phyloP scores from a whole-genome alignment of 2,329 filamentous ascomycete genomes.

The Venturia pyrina region DNA sequence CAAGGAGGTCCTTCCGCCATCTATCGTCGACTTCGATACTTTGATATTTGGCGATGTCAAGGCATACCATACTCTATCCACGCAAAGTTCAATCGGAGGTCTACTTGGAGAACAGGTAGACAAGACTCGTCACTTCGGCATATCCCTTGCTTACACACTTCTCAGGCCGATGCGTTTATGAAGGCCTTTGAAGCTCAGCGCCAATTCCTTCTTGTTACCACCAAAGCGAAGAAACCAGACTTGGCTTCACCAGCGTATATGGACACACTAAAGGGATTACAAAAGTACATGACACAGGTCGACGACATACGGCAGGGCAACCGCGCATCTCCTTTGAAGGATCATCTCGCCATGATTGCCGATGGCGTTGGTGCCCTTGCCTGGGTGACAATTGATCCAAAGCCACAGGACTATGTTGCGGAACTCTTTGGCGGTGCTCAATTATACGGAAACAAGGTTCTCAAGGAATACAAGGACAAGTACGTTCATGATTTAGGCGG shows the following conservation, averaged over 20 bases:
- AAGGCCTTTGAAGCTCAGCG: slow-evolving; percentile 74
- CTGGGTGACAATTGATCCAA: slow-evolving; percentile 75
- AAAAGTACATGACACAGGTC: slow-evolving; percentile 69
- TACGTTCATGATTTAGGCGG: slow-evolving; percentile 27
- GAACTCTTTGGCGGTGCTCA: slow-evolving; percentile 77
- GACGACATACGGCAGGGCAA: slow-evolving; percentile 75
- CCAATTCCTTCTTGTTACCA: slow-evolving; percentile 77
- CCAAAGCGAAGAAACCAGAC: slow-evolving; percentile 87
- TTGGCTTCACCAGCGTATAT: slow-evolving; percentile 58
- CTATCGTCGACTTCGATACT: slow-evolving; percentile 79
- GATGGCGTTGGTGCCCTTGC: slow-evolving; percentile 84
- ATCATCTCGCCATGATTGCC: slow-evolving; percentile 76
- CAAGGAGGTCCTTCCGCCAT: slow-evolving; percentile 39
- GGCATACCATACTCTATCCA: slow-evolving; percentile 8
- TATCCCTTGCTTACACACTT: background rate
- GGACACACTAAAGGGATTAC: slow-evolving; percentile 76
- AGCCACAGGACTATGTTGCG: slow-evolving; percentile 75
- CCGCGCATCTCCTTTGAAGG: slow-evolving; percentile 58
- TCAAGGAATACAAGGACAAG: slow-evolving; percentile 84
- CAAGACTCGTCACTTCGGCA: background rate
- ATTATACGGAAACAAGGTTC: slow-evolving; percentile 88
- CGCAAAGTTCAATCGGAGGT: slow-evolving; percentile 56
- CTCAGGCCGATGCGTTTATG: slow-evolving; percentile 44
- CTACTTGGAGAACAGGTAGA: slow-evolving; percentile 70
- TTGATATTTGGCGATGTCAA: slow-evolving; percentile 54